Percentiles rank a stretch among this genome's conserved stretches.
These are phyloP conservation scores for Nidula microcarpa DNA, from an alignment of 768 basidiomycete species.

Conservation along the genomic window DNA sequence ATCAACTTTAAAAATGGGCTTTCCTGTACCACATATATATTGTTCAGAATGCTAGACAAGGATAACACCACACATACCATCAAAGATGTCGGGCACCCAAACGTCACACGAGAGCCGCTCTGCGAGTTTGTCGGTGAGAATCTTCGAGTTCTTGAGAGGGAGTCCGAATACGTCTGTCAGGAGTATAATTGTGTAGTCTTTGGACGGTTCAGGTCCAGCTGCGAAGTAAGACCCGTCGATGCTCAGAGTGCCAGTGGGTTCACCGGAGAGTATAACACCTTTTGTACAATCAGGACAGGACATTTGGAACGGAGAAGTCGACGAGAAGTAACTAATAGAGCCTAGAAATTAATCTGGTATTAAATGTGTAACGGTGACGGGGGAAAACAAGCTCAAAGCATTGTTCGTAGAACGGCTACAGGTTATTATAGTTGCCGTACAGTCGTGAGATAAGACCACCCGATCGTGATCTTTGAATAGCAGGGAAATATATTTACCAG, in stretches of 20 bases:
- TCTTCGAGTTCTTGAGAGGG: conserved; percentile 46
- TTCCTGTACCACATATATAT: conserved; percentile 13
- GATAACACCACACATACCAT: conserved; percentile 29
- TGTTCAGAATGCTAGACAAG: background rate
- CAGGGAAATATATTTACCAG: too few relatives aligned
- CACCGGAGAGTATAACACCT: conserved; percentile 39
- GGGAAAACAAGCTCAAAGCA: background rate
- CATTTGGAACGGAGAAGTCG: conserved; percentile 6
- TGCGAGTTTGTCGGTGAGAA: conserved; percentile 55
- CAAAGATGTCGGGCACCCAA: conserved; percentile 61
- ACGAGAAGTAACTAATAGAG: too few relatives aligned
- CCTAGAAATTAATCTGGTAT: too few relatives aligned
- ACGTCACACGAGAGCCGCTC: conserved; percentile 51
- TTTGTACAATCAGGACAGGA: conserved; percentile 34
- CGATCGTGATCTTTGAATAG: too few relatives aligned
- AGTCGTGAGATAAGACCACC: too few relatives aligned
- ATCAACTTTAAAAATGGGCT: conserved; percentile 21
- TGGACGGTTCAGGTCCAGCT: conserved; percentile 15
- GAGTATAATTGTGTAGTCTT: conserved; percentile 42
- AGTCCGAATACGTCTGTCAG: conserved; percentile 59
- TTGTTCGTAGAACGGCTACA: too few relatives aligned
- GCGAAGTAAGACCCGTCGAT: conserved; percentile 41
- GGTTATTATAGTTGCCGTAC: too few relatives aligned
- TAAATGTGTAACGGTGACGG: background rate
- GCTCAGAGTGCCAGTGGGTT: conserved; percentile 38